Percentiles rank a stretch among this genome's conserved stretches.
Evolutionary conservation across 2,329 filamentous ascomycete genomes (phyloP).

Genomic region (Aplosporella prunicola): DNA sequence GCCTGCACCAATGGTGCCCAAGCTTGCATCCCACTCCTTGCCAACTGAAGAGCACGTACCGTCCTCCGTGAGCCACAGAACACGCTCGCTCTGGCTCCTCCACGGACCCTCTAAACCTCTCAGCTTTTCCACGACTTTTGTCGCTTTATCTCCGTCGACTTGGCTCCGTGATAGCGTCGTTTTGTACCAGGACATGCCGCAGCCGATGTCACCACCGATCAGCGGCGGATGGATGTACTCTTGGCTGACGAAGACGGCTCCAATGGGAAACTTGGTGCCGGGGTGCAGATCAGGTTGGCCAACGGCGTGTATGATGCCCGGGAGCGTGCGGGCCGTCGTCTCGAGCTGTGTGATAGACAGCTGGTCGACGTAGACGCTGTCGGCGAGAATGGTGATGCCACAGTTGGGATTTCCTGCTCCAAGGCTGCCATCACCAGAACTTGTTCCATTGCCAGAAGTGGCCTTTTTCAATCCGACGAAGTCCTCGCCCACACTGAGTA

Average conservation of each 20-base stretch:
- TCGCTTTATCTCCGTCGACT: slow-evolving; percentile 25
- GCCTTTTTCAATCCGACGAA: slow-evolving; percentile 22
- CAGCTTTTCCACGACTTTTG: slow-evolving; percentile 27
- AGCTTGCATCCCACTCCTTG: slow-evolving; percentile 21
- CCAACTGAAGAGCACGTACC: slow-evolving; percentile 19
- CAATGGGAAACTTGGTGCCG: slow-evolving; percentile 30
- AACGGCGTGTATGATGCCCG: slow-evolving; percentile 26
- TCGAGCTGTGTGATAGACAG: slow-evolving; percentile 23
- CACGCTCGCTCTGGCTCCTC: slow-evolving; percentile 18
- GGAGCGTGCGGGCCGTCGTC: slow-evolving; percentile 23
- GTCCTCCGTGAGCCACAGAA: slow-evolving; percentile 21
- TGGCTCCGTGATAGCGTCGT: slow-evolving; percentile 22
- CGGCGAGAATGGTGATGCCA: slow-evolving; percentile 19
- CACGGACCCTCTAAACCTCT: slow-evolving; percentile 28
- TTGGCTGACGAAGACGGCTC: slow-evolving; percentile 26
- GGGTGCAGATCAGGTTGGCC: slow-evolving; percentile 30
- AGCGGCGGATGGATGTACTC: slow-evolving; percentile 30
- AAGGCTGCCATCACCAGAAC: background rate
- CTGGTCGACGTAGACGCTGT: slow-evolving; percentile 21
- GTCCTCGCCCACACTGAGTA: slow-evolving; percentile 22
- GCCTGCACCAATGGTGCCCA: slow-evolving; percentile 31
- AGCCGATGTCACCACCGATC: slow-evolving; percentile 32
- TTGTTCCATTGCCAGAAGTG: slow-evolving; percentile 10
- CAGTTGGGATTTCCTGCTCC: slow-evolving; percentile 14
- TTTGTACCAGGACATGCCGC: slow-evolving; percentile 32